phyloP scores from a whole-genome alignment of 2,329 filamentous ascomycete species.

The Phialophora expanda region DNA sequence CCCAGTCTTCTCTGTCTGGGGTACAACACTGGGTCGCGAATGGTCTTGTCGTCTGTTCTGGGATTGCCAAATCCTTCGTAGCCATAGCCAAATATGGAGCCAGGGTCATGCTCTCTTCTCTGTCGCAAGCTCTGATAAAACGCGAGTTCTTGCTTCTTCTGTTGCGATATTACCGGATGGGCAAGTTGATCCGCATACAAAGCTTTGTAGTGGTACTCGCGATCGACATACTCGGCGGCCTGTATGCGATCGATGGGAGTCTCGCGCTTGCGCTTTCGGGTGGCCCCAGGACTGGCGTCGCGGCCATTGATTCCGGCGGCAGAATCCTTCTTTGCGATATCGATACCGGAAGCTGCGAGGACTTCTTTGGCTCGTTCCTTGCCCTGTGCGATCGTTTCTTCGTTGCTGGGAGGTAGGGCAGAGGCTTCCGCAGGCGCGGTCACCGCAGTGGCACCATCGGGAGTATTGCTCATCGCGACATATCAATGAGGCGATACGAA shows the following conservation, averaged over 20 bases:
- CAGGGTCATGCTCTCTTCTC: constrained; percentile 62
- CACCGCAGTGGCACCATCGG: constrained; percentile 32
- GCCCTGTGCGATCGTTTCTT: constrained; percentile 60
- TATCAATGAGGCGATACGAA: constrained; percentile 21
- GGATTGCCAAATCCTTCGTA: constrained; percentile 91
- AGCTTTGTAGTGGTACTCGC: constrained; percentile 66
- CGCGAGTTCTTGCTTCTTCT: constrained; percentile 70
- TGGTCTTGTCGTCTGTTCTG: constrained; percentile 70
- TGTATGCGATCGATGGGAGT: constrained; percentile 55
- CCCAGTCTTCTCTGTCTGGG: constrained; percentile 77
- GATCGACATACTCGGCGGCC: constrained; percentile 68
- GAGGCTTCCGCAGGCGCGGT: constrained; percentile 30
- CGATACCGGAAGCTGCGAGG: constrained; percentile 58
- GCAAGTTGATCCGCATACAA: constrained; percentile 58
- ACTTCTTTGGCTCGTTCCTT: constrained; percentile 66
- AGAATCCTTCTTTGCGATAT: constrained; percentile 42
- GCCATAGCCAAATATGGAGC: constrained; percentile 68
- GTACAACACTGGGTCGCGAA: constrained; percentile 74
- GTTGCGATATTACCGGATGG: constrained; percentile 63
- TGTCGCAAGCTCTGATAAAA: constrained; percentile 71
- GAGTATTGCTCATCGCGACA: constrained; percentile 36
- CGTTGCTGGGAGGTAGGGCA: constrained; percentile 21
- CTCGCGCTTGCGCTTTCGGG: constrained; percentile 54
- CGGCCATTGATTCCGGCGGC: constrained; percentile 43
- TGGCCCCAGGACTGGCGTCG: constrained; percentile 39